These are phyloP conservation scores for Peronospora belbahrii DNA, from an alignment of 352 stramenopile genomes.

Conservation along the genomic window DNA sequence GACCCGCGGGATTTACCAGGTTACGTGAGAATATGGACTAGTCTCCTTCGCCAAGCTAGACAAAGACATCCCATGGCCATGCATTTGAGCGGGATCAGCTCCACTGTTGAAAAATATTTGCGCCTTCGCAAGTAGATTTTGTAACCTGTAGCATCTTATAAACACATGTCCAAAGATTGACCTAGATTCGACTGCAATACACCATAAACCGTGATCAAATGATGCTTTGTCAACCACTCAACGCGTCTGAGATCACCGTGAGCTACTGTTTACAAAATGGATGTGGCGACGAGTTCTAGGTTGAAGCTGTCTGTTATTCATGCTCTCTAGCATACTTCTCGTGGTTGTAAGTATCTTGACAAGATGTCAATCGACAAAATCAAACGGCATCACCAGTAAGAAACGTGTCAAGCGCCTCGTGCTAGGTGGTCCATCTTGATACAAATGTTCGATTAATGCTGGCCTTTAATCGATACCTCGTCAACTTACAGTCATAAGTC, in stretches of 20 bases:
- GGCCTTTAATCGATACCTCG: constrained; percentile 50
- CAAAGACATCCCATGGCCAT: not conserved
- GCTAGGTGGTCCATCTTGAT: not conserved
- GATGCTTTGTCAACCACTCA: not conserved
- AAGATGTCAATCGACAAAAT: too few relatives aligned
- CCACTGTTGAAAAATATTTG: constrained; percentile 4
- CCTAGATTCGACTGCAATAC: too few relatives aligned
- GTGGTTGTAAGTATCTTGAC: too few relatives aligned
- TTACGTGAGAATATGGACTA: too few relatives aligned
- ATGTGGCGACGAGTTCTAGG: constrained; percentile 8
- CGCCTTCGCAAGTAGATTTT: not conserved
- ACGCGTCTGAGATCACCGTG: not conserved
- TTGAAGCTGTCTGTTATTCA: constrained; percentile 7
- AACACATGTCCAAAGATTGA: not conserved
- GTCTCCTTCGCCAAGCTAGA: too few relatives aligned
- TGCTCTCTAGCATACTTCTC: not conserved
- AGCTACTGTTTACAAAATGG: not conserved
- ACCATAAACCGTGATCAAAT: too few relatives aligned
- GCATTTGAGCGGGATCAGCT: constrained; percentile 11
- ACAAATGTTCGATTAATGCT: constrained; percentile 50
- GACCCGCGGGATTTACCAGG: too few relatives aligned
- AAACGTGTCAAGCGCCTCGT: not conserved
- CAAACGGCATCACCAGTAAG: not conserved
- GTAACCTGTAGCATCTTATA: not conserved
- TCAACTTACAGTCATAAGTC: constrained; percentile 44